Conservation (phyloP, 1,139 yeast species). For the Hansenula lynferdii region DNA sequence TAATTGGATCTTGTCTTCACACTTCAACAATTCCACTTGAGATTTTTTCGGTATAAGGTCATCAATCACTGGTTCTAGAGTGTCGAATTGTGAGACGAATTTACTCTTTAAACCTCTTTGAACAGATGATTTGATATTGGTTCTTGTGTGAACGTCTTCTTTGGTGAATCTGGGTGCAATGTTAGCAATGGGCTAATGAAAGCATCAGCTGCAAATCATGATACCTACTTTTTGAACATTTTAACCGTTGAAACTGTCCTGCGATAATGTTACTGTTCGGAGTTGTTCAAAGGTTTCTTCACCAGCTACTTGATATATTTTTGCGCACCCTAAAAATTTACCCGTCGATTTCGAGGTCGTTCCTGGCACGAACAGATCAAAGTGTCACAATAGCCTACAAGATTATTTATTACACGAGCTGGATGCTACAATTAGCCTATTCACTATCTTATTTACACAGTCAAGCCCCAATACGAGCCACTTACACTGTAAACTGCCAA, state of each 20-base stretch:
- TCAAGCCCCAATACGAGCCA: neutral
- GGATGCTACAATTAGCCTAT: neutral
- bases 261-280: neutral
- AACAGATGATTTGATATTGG: constrained; percentile 89
- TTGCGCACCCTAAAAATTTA: constrained; percentile 1
- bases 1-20: constrained; percentile 83
- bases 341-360: neutral
- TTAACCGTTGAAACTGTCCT: neutral
- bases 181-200: too few species aligned
- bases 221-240: constrained; percentile 22
- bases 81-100: constrained; percentile 67
- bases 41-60: constrained; percentile 86
- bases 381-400: too few species aligned
- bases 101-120: constrained; percentile 79
- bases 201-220: too few species aligned
- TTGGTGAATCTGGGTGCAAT: constrained; percentile 69
- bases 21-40: constrained; percentile 77
- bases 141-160: constrained; percentile 85
- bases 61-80: constrained; percentile 70
- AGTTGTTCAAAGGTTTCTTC: neutral
- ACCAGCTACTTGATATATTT: neutral
- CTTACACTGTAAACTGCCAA: neutral
- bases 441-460: neutral
- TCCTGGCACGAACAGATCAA: too few species aligned
- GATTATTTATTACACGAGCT: too few species aligned